Conservation (phyloP, 1,284 basidiomycete genomes). For the Trametes pubescens region DNA sequence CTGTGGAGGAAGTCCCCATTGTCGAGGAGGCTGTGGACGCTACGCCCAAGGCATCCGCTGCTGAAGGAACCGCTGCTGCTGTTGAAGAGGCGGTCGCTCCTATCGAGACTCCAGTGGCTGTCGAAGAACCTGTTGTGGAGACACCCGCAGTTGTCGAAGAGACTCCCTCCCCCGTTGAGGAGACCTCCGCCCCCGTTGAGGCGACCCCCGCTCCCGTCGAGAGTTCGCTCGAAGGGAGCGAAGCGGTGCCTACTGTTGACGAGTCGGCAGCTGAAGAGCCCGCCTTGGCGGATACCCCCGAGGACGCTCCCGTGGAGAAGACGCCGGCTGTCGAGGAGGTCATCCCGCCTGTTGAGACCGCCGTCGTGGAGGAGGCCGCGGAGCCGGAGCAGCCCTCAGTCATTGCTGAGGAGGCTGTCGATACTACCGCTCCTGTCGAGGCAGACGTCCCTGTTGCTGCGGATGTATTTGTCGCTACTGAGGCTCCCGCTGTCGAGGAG, state of each 20-base stretch:
- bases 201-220: slow-evolving; percentile 9
- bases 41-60: slow-evolving; percentile 21
- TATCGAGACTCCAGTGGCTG: slow-evolving; percentile 1
- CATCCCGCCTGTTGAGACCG: neutral
- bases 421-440: neutral
- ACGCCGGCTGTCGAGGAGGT: slow-evolving; percentile 1
- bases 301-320: slow-evolving; percentile 6
- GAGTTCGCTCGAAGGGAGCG: slow-evolving; percentile 4
- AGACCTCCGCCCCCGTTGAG: slow-evolving; percentile 12
- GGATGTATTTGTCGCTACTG: slow-evolving; percentile 9
- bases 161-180: slow-evolving; percentile 16
- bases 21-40: slow-evolving; percentile 20
- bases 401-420: slow-evolving; percentile 5
- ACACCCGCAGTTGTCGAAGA: slow-evolving; percentile 8
- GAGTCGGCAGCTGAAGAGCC: slow-evolving; percentile 5
- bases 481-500: slow-evolving; percentile 1
- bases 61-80: slow-evolving; percentile 24
- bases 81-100: slow-evolving; percentile 12
- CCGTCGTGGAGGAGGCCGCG: slow-evolving; percentile 7
- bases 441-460: slow-evolving; percentile 14
- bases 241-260: slow-evolving; percentile 7
- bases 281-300: slow-evolving; percentile 4
- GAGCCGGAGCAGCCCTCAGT: slow-evolving; percentile 1
- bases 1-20: slow-evolving; percentile 9
- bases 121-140: slow-evolving; percentile 15